Base-by-base conservation (phyloP, 768 basidiomycete species). In the Termitomyces bulborhizus region DNA sequence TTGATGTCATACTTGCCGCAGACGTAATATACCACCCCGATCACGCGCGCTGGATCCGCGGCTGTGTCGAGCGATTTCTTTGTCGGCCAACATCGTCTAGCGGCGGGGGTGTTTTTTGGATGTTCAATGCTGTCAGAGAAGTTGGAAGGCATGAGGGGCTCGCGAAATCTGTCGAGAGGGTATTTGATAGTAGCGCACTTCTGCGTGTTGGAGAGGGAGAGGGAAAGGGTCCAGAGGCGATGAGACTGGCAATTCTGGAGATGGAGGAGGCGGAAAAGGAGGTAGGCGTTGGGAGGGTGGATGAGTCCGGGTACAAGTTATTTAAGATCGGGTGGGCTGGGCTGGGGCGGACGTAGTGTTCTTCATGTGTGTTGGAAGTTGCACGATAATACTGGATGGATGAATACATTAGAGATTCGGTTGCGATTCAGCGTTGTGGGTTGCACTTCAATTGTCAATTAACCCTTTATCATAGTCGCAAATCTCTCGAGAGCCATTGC, bases 1-100 rank as follows among this genome's bases (percentile, higher is more conserved):
- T 88, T 69, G 84, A 91, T 53, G 63, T 90, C 24, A 77, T 93
- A 32, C 71, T 93, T 39, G 91, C 84, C 0, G 89, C 91, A 32
- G 90, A 93, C 60, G 83, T 91, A 51, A 75, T 92, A 8, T 93
- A 93, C 67, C 79, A 90, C 57, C 79, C 82, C 0, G 68, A 76
- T 16, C 90, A 91, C 64, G 85, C 87, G 3, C 55, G 66, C 9
- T 89, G 84, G 85, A 86, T 93, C 62, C 78, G 79, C 50, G 64
- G 62, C 3, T 88, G 87, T 51, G 83, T 86, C 21, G 76, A 76
- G 62, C 68, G 63, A 36, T 70, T 82, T 43, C 74, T 92, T 9
- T 48, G 56, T 4, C 67, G 64, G 6, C 74, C 73, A 24, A 31
- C 37, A 6, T 27, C 47, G 21, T 29, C 37, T 32, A 4, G 34